These are phyloP conservation scores for Silene vulgaris DNA, from an alignment of 179 eudicot species.

Conservation along the genomic window DNA sequence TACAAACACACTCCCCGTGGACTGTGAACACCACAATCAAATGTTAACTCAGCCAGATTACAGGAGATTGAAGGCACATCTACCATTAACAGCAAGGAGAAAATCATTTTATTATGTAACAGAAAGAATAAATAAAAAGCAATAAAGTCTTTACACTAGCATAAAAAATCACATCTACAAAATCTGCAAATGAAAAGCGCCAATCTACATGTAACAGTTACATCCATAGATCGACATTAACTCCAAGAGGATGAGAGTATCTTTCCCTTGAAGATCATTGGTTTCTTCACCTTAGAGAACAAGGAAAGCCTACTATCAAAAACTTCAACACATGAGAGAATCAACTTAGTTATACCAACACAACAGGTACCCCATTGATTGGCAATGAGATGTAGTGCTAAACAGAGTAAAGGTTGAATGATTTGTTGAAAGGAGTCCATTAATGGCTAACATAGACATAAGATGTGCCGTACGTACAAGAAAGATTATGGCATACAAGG, in stretches of 20 bases:
- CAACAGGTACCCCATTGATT: neutral
- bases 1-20: constrained; percentile 53
- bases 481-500: neutral
- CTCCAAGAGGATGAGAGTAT: neutral
- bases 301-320: neutral
- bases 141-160: neutral
- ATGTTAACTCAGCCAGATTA: neutral
- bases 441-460: neutral
- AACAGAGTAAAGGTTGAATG: neutral
- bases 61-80: neutral
- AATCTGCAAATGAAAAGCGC: neutral
- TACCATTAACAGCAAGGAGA: neutral
- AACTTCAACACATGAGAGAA: neutral
- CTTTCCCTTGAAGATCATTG: neutral
- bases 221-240: too few relatives aligned
- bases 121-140: neutral
- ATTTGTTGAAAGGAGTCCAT: neutral
- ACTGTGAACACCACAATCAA: constrained; percentile 32
- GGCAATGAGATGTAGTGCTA: neutral
- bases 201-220: too few relatives aligned
- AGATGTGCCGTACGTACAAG: neutral
- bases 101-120: neutral
- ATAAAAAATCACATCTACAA: neutral
- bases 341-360: neutral
- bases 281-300: neutral